Evolutionary conservation across 768 basidiomycete species (phyloP).

Genomic region (Collybia nuda): DNA sequence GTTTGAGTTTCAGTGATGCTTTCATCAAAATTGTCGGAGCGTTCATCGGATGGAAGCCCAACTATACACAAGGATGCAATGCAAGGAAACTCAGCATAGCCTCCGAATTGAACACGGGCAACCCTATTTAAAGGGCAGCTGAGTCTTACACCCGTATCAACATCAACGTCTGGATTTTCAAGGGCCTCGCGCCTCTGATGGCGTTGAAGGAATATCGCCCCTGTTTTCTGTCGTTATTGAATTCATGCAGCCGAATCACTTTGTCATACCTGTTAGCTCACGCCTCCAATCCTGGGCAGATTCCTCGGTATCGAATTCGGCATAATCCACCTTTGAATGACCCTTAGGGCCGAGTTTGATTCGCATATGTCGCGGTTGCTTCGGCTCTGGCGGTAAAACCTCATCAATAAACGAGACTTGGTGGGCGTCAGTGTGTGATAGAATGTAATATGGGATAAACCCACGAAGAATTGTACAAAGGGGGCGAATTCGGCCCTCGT

Average conservation of each 20-base stretch:
- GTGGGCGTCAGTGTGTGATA: background rate
- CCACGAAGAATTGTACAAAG: slow-evolving; percentile 49
- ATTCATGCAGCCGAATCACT: background rate
- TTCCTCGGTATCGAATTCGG: slow-evolving; percentile 61
- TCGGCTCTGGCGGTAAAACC: slow-evolving; percentile 42
- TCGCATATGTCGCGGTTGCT: slow-evolving; percentile 41
- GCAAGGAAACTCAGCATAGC: slow-evolving; percentile 24
- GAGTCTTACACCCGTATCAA: slow-evolving; percentile 39
- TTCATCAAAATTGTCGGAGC: slow-evolving; percentile 15
- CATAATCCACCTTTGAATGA: slow-evolving; percentile 22
- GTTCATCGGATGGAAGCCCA: slow-evolving; percentile 9
- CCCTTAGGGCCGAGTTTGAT: slow-evolving; percentile 31
- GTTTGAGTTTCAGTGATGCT: slow-evolving; percentile 20
- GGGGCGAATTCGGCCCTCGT: slow-evolving; percentile 55
- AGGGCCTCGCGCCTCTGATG: slow-evolving; percentile 39
- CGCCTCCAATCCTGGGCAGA: slow-evolving; percentile 48
- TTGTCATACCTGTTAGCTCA: slow-evolving; percentile 41
- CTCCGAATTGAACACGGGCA: slow-evolving; percentile 17
- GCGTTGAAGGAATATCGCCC: slow-evolving; percentile 43
- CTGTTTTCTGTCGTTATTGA: slow-evolving; percentile 19
- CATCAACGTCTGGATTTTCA: slow-evolving; percentile 23
- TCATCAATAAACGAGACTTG: slow-evolving; percentile 50
- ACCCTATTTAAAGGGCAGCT: slow-evolving; percentile 45
- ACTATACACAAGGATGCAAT: slow-evolving; percentile 22
- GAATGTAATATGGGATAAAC: slow-evolving; percentile 14